Percentiles rank a stretch among this genome's conserved stretches.
Conservation (phyloP, 805 yeast species). For the Suhomyces prunicola region DNA sequence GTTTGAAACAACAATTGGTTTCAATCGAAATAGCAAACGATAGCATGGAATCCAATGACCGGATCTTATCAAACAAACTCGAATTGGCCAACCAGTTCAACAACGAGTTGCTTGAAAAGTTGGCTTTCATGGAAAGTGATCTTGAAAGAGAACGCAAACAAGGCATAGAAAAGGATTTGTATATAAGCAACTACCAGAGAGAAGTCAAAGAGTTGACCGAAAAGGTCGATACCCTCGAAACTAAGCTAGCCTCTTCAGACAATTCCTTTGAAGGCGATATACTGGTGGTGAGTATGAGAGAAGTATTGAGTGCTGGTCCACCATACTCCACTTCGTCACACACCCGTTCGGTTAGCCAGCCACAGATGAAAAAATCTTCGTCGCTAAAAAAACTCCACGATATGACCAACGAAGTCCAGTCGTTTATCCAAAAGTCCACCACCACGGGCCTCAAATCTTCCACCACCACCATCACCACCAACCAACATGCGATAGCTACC, state of each 20-base stretch:
- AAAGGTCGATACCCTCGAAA: constrained; percentile 3
- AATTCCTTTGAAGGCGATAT: constrained; percentile 11
- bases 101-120: constrained; percentile 40
- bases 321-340: constrained; percentile 7
- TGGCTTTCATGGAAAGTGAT: constrained; percentile 43
- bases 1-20: constrained; percentile 31
- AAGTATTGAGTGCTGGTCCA: constrained; percentile 25
- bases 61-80: constrained; percentile 32
- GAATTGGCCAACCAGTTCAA: constrained; percentile 35
- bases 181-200: constrained; percentile 31
- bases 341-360: neutral
- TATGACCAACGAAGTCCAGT: constrained; percentile 19
- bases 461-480: constrained; percentile 18
- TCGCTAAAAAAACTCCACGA: constrained; percentile 33
- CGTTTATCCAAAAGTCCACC: constrained; percentile 11
- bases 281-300: constrained; percentile 25
- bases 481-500: constrained; percentile 4
- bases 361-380: constrained; percentile 18
- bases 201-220: constrained; percentile 20
- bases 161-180: constrained; percentile 23
- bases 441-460: constrained; percentile 17
- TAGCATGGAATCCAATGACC: constrained; percentile 36
- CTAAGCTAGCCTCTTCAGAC: neutral
- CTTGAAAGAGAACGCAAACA: constrained; percentile 25
- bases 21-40: constrained; percentile 44